Conservation (phyloP, 2,329 filamentous ascomycete species). For the Cladosporium sp. region DNA sequence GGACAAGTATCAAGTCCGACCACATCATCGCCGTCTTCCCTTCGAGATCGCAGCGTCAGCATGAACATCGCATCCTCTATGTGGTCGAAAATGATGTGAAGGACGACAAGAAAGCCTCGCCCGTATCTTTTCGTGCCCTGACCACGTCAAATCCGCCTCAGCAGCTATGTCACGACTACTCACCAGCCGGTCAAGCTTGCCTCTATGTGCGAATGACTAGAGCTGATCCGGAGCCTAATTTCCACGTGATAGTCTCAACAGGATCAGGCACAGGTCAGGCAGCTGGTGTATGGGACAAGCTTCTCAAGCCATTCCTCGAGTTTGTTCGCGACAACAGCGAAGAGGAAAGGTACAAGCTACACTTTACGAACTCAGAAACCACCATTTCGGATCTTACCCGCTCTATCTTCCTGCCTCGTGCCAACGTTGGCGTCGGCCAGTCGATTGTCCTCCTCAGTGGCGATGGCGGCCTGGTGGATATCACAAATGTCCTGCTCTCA, state of each 20-base stretch:
- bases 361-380: constrained; percentile 64
- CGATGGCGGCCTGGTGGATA: constrained; percentile 82
- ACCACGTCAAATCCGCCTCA: constrained; percentile 31
- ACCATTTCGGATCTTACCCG: constrained; percentile 67
- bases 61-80: constrained; percentile 31
- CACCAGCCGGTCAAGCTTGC: constrained; percentile 26
- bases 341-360: constrained; percentile 45
- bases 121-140: constrained; percentile 27
- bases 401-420: constrained; percentile 50
- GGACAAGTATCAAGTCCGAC: constrained; percentile 25
- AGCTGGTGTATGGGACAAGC: constrained; percentile 41
- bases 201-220: constrained; percentile 12
- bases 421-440: constrained; percentile 52
- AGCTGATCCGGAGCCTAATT: constrained; percentile 19
- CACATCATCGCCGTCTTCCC: constrained; percentile 33
- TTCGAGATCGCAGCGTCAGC: constrained; percentile 10
- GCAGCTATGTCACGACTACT: constrained; percentile 30
- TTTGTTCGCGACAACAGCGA: constrained; percentile 38
- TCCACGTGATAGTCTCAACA: constrained; percentile 50
- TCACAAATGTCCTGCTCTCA: constrained; percentile 67
- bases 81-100: constrained; percentile 28
- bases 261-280: constrained; percentile 49
- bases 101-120: constrained; percentile 25
- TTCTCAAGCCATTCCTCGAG: constrained; percentile 46
- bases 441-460: constrained; percentile 80